A percentile compares a stretch with the other conserved stretches of the same genome.
Evolutionary conservation across 768 basidiomycete species (phyloP).

Genomic region (Pisolithus orientalis): DNA sequence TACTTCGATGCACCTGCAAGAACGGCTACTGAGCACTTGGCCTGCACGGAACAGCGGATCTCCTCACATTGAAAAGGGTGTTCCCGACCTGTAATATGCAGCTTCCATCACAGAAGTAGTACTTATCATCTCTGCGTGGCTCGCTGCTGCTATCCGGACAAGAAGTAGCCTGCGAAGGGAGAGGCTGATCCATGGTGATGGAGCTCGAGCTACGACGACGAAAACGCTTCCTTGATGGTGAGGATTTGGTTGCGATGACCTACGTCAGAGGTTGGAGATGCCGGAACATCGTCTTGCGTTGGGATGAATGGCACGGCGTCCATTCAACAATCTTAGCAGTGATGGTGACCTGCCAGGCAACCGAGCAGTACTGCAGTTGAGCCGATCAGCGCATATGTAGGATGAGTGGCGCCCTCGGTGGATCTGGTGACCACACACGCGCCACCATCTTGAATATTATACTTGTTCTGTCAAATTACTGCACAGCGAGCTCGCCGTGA

Average conservation of each 20-base stretch:
- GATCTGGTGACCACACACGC: too few relatives aligned
- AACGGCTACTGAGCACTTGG: constrained; percentile 1
- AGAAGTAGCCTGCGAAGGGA: not conserved
- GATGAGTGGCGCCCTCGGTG: too few relatives aligned
- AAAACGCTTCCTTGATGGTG: constrained; percentile 6
- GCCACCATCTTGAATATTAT: constrained; percentile 12
- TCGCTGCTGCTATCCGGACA: constrained; percentile 8
- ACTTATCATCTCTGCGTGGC: constrained; percentile 40
- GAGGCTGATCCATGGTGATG: constrained; percentile 1
- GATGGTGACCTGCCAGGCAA: not conserved
- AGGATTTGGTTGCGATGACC: constrained; percentile 5
- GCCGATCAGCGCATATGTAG: too few relatives aligned
- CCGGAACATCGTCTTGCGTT: constrained; percentile 11
- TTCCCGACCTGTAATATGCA: constrained; percentile 58
- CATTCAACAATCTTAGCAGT: constrained; percentile 11
- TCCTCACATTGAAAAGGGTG: constrained; percentile 61
- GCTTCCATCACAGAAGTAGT: constrained; percentile 65
- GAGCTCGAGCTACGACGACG: constrained; percentile 6
- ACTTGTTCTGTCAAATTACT: not conserved
- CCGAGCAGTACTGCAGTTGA: too few relatives aligned
- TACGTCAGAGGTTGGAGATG: not conserved
- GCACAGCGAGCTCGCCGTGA: constrained; percentile 12
- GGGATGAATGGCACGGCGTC: constrained; percentile 16
- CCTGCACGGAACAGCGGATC: not conserved
- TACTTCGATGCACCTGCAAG: constrained; percentile 50